Conservation (phyloP, 176 grass and related monocot species). For the Zoysia japonica region DNA sequence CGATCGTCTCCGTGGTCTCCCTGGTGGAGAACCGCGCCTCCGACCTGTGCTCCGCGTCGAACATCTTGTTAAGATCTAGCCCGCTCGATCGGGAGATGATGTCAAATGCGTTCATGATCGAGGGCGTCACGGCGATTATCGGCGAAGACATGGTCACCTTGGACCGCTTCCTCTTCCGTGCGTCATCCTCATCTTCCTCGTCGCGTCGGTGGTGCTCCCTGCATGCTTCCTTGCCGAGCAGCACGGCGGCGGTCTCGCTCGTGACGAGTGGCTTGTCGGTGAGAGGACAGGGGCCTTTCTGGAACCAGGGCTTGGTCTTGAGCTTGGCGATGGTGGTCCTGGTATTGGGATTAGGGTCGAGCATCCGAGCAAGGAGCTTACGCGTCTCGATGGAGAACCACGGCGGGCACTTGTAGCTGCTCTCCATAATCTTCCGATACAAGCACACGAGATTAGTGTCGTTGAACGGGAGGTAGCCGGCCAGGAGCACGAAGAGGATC, state of each 20-base stretch:
- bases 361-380: conserved; percentile 58
- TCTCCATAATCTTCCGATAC: conserved; percentile 74
- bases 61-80: conserved; percentile 76
- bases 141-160: conserved; percentile 37
- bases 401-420: conserved; percentile 71
- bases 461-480: conserved; percentile 79
- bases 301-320: conserved; percentile 70
- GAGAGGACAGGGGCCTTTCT: conserved; percentile 55
- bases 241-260: neutral
- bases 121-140: conserved; percentile 43
- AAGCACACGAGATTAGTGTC: conserved; percentile 57
- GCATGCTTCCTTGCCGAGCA: conserved; percentile 33
- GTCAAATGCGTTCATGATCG: conserved; percentile 85
- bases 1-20: conserved; percentile 51
- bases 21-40: conserved; percentile 69
- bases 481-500: conserved; percentile 82
- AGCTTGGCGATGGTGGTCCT: conserved; percentile 66
- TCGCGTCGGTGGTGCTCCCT: neutral
- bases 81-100: conserved; percentile 78
- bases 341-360: conserved; percentile 76
- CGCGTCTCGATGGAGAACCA: conserved; percentile 81
- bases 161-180: conserved; percentile 35
- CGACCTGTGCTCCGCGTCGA: conserved; percentile 50
- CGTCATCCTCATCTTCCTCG: neutral
- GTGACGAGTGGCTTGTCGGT: neutral